Evolutionary conservation across 2,329 filamentous ascomycete species (phyloP), one percentile per base, ranked within the genome.

Genomic region (Coniochaeta sp.): DNA sequence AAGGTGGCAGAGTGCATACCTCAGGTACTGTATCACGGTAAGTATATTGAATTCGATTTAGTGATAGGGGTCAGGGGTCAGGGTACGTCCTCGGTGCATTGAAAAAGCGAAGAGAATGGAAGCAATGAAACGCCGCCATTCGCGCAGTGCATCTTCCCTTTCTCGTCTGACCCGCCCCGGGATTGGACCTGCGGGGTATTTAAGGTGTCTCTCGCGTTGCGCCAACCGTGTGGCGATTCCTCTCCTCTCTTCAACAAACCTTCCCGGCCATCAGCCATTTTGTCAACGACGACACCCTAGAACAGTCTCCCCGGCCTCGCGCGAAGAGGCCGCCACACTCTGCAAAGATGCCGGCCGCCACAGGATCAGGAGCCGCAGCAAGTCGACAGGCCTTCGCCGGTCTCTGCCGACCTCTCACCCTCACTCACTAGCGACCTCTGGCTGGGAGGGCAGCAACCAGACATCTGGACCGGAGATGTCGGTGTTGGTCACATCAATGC

Each of bases 301-400:
- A 30, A 28, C 1, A 38, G 59, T 47, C 56, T 62, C 40, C 52
- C 62, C 64, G 69, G 69, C 69, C 69, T 71, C 69, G 34, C 30
- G 61, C 52, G 55, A 54, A 62, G 70, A 68, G 70, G 68, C 70
- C 68, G 63, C 63, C 16, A 36, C 62, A 68, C 60, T 60, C 63
- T 70, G 68, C 67, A 69, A 69, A 65, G 67, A 71, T 71, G 69
- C 68, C 17, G 59, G 63, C 63, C 55, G 61, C 67, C 63, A 61
- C 60, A 60, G 58, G 59, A 42, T 58, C 68, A 59, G 62, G 59
- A 64, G 63, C 62, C 32, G 60, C 63, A 57, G 62, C 62, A 63
- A 28, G 58, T 55, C 65, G 65, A 28, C 56, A 64, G 63, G 28
- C 59, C 61, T 55, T 59, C 56, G 19, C 47, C 58, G 30, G 59